Percentiles rank a stretch among this genome's conserved stretches.
phyloP scores from a whole-genome alignment of 371 early-diverging fungal species.

The Dinochytrium kinnereticum region DNA sequence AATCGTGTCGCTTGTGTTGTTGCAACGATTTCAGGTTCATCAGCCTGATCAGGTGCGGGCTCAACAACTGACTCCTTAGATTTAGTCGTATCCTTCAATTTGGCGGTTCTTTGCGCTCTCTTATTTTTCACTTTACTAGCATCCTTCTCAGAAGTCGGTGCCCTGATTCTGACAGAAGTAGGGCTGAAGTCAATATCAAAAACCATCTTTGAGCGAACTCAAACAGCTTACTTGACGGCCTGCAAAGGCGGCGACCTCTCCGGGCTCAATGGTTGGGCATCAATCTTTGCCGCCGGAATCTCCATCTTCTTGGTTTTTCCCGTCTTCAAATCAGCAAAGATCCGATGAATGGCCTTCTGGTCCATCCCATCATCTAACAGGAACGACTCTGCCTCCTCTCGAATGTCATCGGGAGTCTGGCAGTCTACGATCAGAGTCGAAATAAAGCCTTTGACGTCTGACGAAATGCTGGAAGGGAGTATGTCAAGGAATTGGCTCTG shows the following conservation, averaged over 20 bases:
- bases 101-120: too few species aligned
- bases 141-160: too few species aligned
- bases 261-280: too few species aligned
- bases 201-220: too few species aligned
- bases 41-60: too few species aligned
- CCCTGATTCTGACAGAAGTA: too few species aligned
- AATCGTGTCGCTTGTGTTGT: slow-evolving; percentile 87
- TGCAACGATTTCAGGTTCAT: slow-evolving; percentile 65
- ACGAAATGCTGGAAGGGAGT: neutral
- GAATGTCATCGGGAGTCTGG: neutral
- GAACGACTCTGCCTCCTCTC: neutral
- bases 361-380: slow-evolving; percentile 6
- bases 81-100: neutral
- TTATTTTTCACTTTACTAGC: too few species aligned
- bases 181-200: too few species aligned
- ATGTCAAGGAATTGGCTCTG: neutral
- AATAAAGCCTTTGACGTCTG: slow-evolving; percentile 2
- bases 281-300: neutral
- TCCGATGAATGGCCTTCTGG: neutral
- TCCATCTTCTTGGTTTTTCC: neutral
- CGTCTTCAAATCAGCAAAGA: neutral
- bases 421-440: neutral
- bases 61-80: too few species aligned
- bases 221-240: too few species aligned
- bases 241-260: too few species aligned